phyloP scores from a whole-genome alignment of 148 eudicot genomes.

The Heliosperma pusillum region DNA sequence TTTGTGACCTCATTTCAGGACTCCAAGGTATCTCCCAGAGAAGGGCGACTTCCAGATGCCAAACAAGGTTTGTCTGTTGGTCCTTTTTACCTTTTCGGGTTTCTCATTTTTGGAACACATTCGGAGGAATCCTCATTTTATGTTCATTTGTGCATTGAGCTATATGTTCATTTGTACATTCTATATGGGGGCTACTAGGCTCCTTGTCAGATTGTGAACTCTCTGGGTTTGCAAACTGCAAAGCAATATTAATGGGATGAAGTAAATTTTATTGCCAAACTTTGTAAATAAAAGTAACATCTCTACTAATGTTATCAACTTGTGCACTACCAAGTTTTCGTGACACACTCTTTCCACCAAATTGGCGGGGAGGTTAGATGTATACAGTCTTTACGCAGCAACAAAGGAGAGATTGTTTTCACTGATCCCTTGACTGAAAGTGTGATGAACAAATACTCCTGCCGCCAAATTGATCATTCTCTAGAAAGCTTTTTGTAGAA shows the following conservation, averaged over 20 bases:
- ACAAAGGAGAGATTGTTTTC: background rate
- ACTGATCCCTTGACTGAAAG: background rate
- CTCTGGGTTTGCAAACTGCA: too few relatives aligned
- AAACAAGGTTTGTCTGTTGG: constrained; percentile 46
- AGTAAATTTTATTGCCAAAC: background rate
- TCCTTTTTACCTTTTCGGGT: constrained; percentile 5
- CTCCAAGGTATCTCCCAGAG: constrained; percentile 68
- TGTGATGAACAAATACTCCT: background rate
- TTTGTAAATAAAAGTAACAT: background rate
- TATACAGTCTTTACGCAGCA: background rate
- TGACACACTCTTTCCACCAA: background rate
- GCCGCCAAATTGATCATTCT: too few relatives aligned
- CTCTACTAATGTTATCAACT: background rate
- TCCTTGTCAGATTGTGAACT: background rate
- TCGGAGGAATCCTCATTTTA: background rate
- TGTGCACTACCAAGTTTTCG: too few relatives aligned
- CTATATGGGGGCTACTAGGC: background rate
- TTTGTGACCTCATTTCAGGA: constrained; percentile 46
- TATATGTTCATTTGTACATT: background rate
- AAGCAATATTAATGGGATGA: background rate
- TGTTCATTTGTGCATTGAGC: background rate
- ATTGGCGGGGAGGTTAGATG: background rate
- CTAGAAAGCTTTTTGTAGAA: too few relatives aligned
- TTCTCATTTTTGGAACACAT: constrained; percentile 10
- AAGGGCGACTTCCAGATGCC: constrained; percentile 97